phyloP scores from a whole-genome alignment of 352 stramenopile genomes.

The Phytophthora lateralis region DNA sequence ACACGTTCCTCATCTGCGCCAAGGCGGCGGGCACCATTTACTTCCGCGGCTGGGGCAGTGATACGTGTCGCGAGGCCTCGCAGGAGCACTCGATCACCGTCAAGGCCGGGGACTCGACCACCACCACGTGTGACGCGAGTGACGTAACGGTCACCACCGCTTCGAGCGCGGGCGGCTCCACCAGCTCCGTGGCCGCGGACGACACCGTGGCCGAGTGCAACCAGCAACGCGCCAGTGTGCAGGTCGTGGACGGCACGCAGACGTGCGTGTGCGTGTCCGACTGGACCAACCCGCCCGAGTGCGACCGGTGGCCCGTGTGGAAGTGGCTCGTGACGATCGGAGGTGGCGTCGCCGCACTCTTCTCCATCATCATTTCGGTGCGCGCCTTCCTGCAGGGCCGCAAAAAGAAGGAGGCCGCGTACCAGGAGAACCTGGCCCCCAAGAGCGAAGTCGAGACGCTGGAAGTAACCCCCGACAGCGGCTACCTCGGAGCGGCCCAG shows the following conservation, averaged over 20 bases:
- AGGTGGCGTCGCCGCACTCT: slow-evolving; percentile 59
- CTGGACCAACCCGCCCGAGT: slow-evolving; percentile 54
- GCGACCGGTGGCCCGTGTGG: slow-evolving; percentile 53
- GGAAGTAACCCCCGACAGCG: slow-evolving; percentile 36
- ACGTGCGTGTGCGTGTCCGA: slow-evolving; percentile 55
- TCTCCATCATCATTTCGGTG: slow-evolving; percentile 62
- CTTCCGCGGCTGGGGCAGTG: slow-evolving; percentile 55
- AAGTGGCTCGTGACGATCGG: slow-evolving; percentile 65
- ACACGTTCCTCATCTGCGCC: slow-evolving; percentile 69
- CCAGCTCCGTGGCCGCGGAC: slow-evolving; percentile 18
- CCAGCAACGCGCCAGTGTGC: slow-evolving; percentile 44
- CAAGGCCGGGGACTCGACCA: slow-evolving; percentile 32
- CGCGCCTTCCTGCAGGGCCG: slow-evolving; percentile 49
- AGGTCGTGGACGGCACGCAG: slow-evolving; percentile 33
- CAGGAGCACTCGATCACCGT: slow-evolving; percentile 48
- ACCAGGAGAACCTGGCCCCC: slow-evolving; percentile 18
- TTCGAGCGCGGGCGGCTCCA: slow-evolving; percentile 4
- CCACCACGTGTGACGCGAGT: slow-evolving; percentile 17
- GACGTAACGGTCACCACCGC: slow-evolving; percentile 9
- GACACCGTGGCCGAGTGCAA: slow-evolving; percentile 48
- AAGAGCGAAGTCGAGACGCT: slow-evolving; percentile 48
- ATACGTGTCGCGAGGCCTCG: slow-evolving; percentile 53
- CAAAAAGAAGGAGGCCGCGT: slow-evolving; percentile 37
- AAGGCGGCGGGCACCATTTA: slow-evolving; percentile 56
- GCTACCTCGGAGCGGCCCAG: slow-evolving; percentile 26